Base-by-base conservation (phyloP, 2,329 filamentous ascomycete genomes). In the Rhytidhysteron rufulum region DNA sequence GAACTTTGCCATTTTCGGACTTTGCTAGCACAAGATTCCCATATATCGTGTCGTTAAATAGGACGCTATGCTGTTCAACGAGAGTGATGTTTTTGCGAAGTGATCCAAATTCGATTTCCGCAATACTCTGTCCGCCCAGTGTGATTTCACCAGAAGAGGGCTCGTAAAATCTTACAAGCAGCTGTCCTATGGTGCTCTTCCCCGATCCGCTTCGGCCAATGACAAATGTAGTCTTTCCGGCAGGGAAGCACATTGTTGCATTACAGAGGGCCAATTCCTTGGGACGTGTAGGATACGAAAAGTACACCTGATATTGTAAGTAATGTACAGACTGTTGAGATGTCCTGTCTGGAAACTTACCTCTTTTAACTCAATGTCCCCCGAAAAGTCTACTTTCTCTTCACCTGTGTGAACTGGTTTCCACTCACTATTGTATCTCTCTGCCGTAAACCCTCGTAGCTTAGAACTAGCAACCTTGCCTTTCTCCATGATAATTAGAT, bases 141-240 rank as follows among this genome's bases (percentile, higher is more conserved):
- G 75, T 59, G 13, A 96, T 82, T 0, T 77, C 63, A 0, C 90
- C 91, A 0, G 68, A 68, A 0, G 68, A 63, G 0, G 86, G 79
- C 5, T 78, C 70, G 56, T 96, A 95, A 51, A 94, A 86, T 10
- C 83, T 79, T 37, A 89, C 73, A 1, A 97, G 72, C 1, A 97
- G 73, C 56, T 88, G 88, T 1, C 85, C 83, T 1, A 97, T 58
- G 0, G 91, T 97, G 51, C 88, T 95, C 63, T 97, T 97, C 0
- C 91, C 91, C 2, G 88, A 95, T 0, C 93, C 93, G 55, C 88
- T 95, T 53, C 77, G 78, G 0, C 91, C 93, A 36, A 96, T 79
- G 2, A 97, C 73, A 55, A 93, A 96, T 0, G 82, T 88, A 3
- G 84, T 80, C 45, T 86, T 73, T 0, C 86, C 83, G 0, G 83